Evolutionary conservation across 2,329 filamentous ascomycete species (phyloP).

Genomic region (Ophiosphaerella korrae): DNA sequence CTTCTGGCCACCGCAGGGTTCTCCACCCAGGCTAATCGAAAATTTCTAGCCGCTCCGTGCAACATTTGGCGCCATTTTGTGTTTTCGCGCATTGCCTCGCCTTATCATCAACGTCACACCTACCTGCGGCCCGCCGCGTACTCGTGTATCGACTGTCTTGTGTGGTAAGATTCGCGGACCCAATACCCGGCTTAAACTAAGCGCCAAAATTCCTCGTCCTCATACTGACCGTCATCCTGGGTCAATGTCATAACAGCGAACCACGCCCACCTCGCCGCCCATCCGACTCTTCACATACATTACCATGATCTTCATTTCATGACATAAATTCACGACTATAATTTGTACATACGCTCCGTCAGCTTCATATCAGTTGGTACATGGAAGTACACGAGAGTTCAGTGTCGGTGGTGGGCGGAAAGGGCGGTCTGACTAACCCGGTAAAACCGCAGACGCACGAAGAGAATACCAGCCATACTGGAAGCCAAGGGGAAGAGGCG

Average conservation of each 20-base stretch:
- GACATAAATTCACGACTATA: conserved; percentile 12
- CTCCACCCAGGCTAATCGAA: conserved; percentile 30
- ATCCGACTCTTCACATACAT: conserved; percentile 28
- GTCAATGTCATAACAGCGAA: conserved; percentile 23
- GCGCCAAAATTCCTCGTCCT: conserved; percentile 1
- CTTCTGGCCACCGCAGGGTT: conserved; percentile 22
- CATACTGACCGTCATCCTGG: conserved; percentile 17
- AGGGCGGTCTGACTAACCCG: conserved; percentile 24
- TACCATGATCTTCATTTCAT: conserved; percentile 28
- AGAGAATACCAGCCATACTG: conserved; percentile 14
- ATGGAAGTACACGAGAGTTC: conserved; percentile 42
- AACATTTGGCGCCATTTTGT: conserved; percentile 33
- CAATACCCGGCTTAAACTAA: conserved; percentile 16
- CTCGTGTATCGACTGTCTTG: conserved; percentile 19
- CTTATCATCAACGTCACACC: conserved; percentile 23
- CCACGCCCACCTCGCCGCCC: conserved; percentile 36
- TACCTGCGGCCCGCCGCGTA: conserved; percentile 24
- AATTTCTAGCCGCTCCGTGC: conserved; percentile 27
- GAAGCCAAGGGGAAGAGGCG: conserved; percentile 65
- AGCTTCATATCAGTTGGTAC: conserved; percentile 8
- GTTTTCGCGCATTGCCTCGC: conserved; percentile 26
- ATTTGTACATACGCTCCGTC: conserved; percentile 6
- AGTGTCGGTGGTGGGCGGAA: conserved; percentile 39
- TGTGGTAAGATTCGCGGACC: conserved; percentile 22
- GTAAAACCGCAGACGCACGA: conserved; percentile 22